These are phyloP conservation scores for Pythium plurisporium DNA, from an alignment of 352 stramenopile species.

Conservation along the genomic window DNA sequence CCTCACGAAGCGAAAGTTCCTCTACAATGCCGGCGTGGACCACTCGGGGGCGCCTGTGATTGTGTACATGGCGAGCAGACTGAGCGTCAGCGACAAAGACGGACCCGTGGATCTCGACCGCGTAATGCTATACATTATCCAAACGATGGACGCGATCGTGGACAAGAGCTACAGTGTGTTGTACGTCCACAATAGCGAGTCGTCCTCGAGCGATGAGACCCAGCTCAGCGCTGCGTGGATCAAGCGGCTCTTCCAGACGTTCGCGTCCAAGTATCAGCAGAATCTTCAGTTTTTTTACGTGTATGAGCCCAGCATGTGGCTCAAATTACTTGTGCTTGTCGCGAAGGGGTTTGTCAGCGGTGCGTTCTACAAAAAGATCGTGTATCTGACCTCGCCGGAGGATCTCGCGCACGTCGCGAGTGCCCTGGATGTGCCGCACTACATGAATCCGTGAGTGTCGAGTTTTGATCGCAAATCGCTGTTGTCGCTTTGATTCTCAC, in stretches of 20 bases:
- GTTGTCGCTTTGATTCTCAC: not conserved
- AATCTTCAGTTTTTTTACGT: slow-evolving; percentile 81
- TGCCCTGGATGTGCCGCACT: slow-evolving; percentile 38
- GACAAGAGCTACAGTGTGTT: slow-evolving; percentile 62
- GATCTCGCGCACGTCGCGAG: slow-evolving; percentile 54
- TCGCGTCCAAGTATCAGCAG: slow-evolving; percentile 45
- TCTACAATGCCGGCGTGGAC: slow-evolving; percentile 69
- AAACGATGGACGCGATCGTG: slow-evolving; percentile 56
- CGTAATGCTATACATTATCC: slow-evolving; percentile 67
- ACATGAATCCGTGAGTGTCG: slow-evolving; percentile 40
- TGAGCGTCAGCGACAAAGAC: slow-evolving; percentile 39
- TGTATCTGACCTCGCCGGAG: slow-evolving; percentile 48
- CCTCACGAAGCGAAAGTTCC: slow-evolving; percentile 45
- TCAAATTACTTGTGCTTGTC: slow-evolving; percentile 71
- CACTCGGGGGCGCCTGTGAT: slow-evolving; percentile 62
- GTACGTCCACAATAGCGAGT: slow-evolving; percentile 50
- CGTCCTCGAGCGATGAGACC: slow-evolving; percentile 38
- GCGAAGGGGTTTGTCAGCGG: slow-evolving; percentile 56
- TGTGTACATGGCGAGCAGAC: slow-evolving; percentile 58
- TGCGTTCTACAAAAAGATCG: slow-evolving; percentile 73
- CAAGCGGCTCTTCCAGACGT: slow-evolving; percentile 58
- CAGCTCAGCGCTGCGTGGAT: slow-evolving; percentile 62
- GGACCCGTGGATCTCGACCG: slow-evolving; percentile 66
- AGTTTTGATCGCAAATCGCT: not conserved
- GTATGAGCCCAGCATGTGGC: slow-evolving; percentile 61